A percentile compares a stretch with the other conserved stretches of the same genome.
Conservation (phyloP, 176 grass and related monocot genomes). For the Stipa capillata region DNA sequence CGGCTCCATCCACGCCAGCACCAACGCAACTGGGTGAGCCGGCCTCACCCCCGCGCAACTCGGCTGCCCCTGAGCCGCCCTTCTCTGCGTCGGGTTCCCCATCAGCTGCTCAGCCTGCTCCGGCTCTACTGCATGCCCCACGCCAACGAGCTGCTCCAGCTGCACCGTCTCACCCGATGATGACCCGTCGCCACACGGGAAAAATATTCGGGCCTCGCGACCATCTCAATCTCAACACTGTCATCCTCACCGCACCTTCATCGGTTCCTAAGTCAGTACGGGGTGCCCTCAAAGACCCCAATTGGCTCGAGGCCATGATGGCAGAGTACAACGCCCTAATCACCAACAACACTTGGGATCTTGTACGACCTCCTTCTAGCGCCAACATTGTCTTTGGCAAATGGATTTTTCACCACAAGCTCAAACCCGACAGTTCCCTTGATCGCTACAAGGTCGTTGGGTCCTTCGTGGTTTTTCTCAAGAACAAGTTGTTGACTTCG, state of each 20-base stretch:
- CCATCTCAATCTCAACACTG: neutral
- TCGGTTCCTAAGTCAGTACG: neutral
- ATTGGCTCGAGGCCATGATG: neutral
- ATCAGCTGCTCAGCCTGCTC: too few species aligned
- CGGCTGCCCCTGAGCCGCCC: too few species aligned
- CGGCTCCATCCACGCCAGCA: too few species aligned
- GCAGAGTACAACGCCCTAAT: neutral
- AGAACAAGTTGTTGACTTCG: neutral
- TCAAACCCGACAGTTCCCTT: neutral
- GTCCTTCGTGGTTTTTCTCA: neutral
- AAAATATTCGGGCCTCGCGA: too few species aligned
- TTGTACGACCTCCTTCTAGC: neutral
- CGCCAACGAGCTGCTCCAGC: too few species aligned
- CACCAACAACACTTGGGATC: neutral
- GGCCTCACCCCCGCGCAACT: too few species aligned
- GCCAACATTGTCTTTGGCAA: neutral
- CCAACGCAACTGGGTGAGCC: too few species aligned
- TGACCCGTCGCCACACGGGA: fast-evolving
- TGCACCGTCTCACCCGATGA: neutral
- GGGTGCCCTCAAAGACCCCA: neutral
- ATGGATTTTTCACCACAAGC: neutral
- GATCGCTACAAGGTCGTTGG: neutral
- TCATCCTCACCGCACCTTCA: fast-evolving
- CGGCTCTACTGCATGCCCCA: too few species aligned
- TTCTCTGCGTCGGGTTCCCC: too few species aligned